These are phyloP conservation scores for Talaromyces borbonicus DNA, from an alignment of 495 filamentous ascomycete species.

Conservation along the genomic window DNA sequence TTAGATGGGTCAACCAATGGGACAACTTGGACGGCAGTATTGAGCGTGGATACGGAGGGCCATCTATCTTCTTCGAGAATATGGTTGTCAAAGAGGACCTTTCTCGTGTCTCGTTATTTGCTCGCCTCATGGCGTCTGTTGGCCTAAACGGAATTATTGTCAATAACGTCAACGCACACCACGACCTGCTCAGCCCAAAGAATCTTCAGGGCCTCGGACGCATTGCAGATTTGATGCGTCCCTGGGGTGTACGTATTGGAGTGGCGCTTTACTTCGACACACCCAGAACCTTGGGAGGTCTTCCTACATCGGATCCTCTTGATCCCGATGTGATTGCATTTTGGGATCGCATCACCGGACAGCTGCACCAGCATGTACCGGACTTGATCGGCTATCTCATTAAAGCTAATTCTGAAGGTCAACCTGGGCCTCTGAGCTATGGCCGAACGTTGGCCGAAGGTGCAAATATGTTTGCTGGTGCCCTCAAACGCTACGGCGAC, in stretches of 20 bases:
- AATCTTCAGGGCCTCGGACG: conserved; percentile 53
- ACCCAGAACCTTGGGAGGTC: conserved; percentile 44
- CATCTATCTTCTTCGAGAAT: conserved; percentile 58
- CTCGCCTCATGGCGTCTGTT: conserved; percentile 57
- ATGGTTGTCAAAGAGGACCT: conserved; percentile 45
- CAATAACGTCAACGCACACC: conserved; percentile 68
- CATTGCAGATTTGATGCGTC: conserved; percentile 54
- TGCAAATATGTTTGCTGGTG: conserved; percentile 58
- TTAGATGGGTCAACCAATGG: conserved; percentile 68
- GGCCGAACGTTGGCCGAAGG: conserved; percentile 60
- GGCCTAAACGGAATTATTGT: conserved; percentile 55
- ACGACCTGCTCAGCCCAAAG: conserved; percentile 37
- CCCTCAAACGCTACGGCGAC: conserved; percentile 45
- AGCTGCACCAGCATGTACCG: conserved; percentile 50
- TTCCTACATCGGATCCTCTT: conserved; percentile 56
- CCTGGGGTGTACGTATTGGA: conserved; percentile 57
- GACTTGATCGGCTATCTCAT: conserved; percentile 62
- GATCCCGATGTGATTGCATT: conserved; percentile 47
- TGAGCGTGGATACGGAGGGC: conserved; percentile 59
- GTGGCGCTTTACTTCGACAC: conserved; percentile 61
- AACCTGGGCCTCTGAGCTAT: conserved; percentile 60
- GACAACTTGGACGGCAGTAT: conserved; percentile 64
- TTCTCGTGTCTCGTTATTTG: conserved; percentile 51
- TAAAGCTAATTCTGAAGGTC: conserved; percentile 67
- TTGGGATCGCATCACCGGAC: conserved; percentile 50